These are phyloP conservation scores for Calocera cornea DNA, from an alignment of 768 basidiomycete species.

Conservation along the genomic window DNA sequence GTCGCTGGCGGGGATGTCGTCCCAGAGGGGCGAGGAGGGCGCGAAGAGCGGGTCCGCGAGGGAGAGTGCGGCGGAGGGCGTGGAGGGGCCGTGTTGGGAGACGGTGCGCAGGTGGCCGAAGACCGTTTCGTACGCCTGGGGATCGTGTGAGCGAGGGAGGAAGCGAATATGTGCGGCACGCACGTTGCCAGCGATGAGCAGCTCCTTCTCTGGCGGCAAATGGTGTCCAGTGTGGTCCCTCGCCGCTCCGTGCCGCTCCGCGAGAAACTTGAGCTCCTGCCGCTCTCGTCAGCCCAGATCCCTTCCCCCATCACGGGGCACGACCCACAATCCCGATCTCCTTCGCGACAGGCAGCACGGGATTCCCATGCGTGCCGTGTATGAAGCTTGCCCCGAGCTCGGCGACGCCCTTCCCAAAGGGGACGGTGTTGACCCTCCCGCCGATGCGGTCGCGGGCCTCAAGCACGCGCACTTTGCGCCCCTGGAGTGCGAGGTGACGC, in stretches of 20 bases:
- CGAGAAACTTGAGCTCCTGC: background rate
- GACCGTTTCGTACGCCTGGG: background rate
- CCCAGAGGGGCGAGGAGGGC: background rate
- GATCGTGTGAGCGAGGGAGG: background rate
- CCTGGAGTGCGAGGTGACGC: conserved; percentile 10
- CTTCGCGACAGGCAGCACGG: background rate
- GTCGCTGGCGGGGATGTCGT: background rate
- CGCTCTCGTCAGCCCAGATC: background rate
- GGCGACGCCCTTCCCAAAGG: background rate
- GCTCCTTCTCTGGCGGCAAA: background rate
- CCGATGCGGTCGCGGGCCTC: conserved; percentile 11
- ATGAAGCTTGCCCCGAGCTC: background rate
- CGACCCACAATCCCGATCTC: conserved; percentile 3
- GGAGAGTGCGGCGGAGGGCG: conserved; percentile 3
- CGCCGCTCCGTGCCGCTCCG: background rate
- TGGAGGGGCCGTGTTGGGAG: background rate
- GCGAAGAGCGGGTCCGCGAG: conserved; percentile 7
- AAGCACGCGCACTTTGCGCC: conserved; percentile 12
- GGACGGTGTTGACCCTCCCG: conserved; percentile 3
- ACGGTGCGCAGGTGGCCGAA: background rate
- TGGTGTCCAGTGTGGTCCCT: background rate
- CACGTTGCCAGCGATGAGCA: background rate
- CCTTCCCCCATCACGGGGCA: background rate
- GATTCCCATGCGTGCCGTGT: conserved; percentile 1
- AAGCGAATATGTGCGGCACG: background rate